Evolutionary conservation across 1,139 yeast species (phyloP), one percentile per base, ranked within the genome.

Genomic region (Yamadazyma dushanensis): DNA sequence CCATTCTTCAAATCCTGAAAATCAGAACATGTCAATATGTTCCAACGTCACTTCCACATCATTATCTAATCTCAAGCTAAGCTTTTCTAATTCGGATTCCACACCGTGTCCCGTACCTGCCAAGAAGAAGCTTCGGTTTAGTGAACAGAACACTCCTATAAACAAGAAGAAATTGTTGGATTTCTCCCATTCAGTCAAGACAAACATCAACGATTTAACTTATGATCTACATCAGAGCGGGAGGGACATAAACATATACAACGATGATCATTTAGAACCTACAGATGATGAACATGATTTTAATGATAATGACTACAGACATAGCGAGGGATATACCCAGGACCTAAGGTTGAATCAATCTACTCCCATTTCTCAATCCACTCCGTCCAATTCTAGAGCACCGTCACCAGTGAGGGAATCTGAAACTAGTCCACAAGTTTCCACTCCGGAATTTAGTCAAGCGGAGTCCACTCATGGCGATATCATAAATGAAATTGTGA

Each of bases 31-130:
- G 50, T 45, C 51, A 2, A 39, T 46, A 18, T 46, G 51, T 26
- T 34, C 46, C 16, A 41, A 35, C 26, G 19, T 35, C 11, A 40
- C 46, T 3, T 43, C 47, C 3, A 40, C 43, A 9, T 42, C 48
- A 6, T 22, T 44, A 25, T 31, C 40, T n/a, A 45, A 46, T 19
- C 41, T 53, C 30, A 59, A 59, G 34, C 31, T 58, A 15, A 58
- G 63, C 35, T 59, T 57, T 30, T 46, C 60, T 16, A 56, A 47
- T 23, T 55, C 59, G 23, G 67, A 62, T 41, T 56, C 66, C 1
- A 62, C 68, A 1, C 68, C 68, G 5, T 62, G 68, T 43, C 68
- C 68, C 5, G 59, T 57, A 20, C 65, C 66, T 9, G 49, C 56
- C 15, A 48, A 65, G 31, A 61, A 61, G 47, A 57, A 52, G 36